A percentile compares a stretch with the other conserved stretches of the same genome.
These are phyloP conservation scores for Rhododendron simsii DNA, from an alignment of 148 eudicot genomes.

Conservation along the genomic window DNA sequence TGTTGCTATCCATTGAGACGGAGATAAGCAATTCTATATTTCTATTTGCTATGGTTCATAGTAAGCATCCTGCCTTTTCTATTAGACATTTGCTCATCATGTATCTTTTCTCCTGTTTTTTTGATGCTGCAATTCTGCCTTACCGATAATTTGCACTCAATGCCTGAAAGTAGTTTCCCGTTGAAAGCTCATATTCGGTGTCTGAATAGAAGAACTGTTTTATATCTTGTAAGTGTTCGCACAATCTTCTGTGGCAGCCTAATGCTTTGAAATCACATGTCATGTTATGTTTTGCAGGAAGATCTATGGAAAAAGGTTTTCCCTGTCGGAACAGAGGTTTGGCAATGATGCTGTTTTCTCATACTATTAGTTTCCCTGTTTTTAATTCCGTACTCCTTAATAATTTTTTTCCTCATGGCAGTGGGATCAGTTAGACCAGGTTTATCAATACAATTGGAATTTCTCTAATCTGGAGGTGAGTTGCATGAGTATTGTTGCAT, in stretches of 20 bases:
- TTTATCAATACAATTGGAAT: slow-evolving; percentile 86
- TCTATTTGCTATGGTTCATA: neutral
- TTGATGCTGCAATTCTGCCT: neutral
- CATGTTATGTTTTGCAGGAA: slow-evolving; percentile 54
- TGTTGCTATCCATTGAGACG: neutral
- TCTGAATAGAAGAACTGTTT: neutral
- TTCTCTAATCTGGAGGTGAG: slow-evolving; percentile 83
- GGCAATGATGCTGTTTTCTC: neutral
- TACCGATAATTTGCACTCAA: neutral
- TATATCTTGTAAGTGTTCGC: neutral
- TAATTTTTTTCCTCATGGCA: slow-evolving; percentile 25
- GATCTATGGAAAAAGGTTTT: slow-evolving; percentile 93
- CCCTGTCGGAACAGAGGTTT: slow-evolving; percentile 99
- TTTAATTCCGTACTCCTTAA: neutral
- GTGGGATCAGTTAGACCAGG: slow-evolving; percentile 93
- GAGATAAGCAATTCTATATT: neutral
- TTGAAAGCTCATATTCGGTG: neutral
- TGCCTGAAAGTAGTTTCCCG: neutral
- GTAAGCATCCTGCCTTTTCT: neutral
- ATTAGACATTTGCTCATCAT: neutral
- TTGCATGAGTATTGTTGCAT: slow-evolving; percentile 2
- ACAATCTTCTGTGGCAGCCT: neutral
- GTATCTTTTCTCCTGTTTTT: neutral
- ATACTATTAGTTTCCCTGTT: neutral
- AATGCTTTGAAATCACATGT: neutral